A percentile compares a stretch with the other conserved stretches of the same genome.
Conservation (phyloP, 2,329 filamentous ascomycete species). For the Calycina herbarum region DNA sequence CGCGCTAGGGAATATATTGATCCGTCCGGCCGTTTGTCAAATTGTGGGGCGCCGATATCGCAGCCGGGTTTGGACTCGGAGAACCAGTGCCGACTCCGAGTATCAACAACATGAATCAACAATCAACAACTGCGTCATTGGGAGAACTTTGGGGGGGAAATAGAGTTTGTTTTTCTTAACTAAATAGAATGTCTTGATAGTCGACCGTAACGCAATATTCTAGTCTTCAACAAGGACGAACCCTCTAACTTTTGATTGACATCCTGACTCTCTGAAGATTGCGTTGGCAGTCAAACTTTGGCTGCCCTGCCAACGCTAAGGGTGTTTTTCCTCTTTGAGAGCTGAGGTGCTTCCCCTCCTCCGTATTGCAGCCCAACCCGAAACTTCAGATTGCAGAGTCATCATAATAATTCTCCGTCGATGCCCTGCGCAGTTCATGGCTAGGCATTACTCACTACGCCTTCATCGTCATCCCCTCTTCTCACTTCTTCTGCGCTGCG, state of each 20-base stretch:
- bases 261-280: background rate
- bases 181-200: background rate
- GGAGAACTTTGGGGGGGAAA: background rate
- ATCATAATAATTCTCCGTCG: constrained; percentile 12
- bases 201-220: background rate
- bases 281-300: background rate
- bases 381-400: constrained; percentile 7
- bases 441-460: constrained; percentile 21
- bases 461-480: constrained; percentile 17
- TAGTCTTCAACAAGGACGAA: background rate
- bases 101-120: background rate
- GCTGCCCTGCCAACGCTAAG: constrained; percentile 9
- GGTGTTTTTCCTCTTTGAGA: constrained; percentile 14
- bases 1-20: constrained; percentile 16
- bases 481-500: constrained; percentile 24
- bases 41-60: background rate
- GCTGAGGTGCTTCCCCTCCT: constrained; percentile 5
- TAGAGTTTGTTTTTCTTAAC: background rate
- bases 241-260: background rate
- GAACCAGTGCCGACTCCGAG: background rate
- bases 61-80: background rate
- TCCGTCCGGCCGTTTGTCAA: background rate
- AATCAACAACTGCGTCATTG: background rate
- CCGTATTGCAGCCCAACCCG: constrained; percentile 2
- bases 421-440: constrained; percentile 2